Base-by-base conservation (phyloP, 2,329 filamentous ascomycete species). In the Colletotrichum tropicale region DNA sequence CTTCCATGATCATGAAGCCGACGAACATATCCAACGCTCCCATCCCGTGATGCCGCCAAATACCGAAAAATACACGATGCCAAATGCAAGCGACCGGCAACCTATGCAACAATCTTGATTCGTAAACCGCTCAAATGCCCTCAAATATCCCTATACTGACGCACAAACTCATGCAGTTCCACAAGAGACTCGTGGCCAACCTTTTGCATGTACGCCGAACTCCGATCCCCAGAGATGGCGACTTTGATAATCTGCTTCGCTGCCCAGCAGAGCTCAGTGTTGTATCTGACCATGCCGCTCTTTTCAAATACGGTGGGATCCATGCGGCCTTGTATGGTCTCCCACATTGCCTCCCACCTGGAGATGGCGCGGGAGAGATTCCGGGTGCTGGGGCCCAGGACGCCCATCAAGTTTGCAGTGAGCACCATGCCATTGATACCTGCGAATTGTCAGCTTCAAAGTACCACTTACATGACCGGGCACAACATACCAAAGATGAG, bases 261-360 rank as follows among this genome's bases (percentile, higher is more conserved):
- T 18, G 48, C 72, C 65, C 66, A 75, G 58, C 71, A 78, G 6
- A 77, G 62, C 43, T 79, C 75, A n/a, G 34, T 64, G n/a, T 73
- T 75, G 52, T 78, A 68, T 32, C 65, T 48, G 13, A 72, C 66
- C 32, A 77, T 64, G 4, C 70, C 71, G 8, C 52, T 52, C 26
- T 60, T 67, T n/a, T 73, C 64, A 3, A 76, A 60, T 2, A 28
- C n/a, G 1, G 34, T 56, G 3, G 66, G 55, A 15, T 66, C 73
- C 15, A 76, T 36, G 2, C 52, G 36, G 24, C 34, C 12, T 6
- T 61, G 65, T 2, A 70, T 43, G 12, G 64, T 56, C 2, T 70
- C 76, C 78, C 79, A 80, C 30, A 80, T 76, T 28, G 64, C 32
- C 52, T 79, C 78, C 79, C 80, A 81, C 9, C 79, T 74, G 3